These are phyloP conservation scores for Yarrowia divulgata DNA, from an alignment of 805 yeast species.

Conservation along the genomic window DNA sequence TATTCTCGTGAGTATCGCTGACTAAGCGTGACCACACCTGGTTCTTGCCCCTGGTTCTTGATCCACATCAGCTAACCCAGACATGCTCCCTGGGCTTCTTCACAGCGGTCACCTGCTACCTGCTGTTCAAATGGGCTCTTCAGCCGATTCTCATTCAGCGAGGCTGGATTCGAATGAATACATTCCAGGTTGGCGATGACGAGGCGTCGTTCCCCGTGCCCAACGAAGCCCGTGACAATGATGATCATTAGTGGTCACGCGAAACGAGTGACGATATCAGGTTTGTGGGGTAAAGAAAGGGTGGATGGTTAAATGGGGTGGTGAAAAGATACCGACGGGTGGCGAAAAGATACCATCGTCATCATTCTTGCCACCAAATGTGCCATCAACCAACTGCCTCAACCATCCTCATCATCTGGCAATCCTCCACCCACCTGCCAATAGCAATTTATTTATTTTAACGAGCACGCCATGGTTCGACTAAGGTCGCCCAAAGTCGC, in stretches of 20 bases:
- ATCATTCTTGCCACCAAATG: too few relatives aligned
- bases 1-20: constrained; percentile 41
- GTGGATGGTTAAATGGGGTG: neutral
- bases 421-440: too few relatives aligned
- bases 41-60: too few relatives aligned
- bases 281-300: neutral
- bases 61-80: constrained; percentile 35
- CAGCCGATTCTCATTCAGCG: constrained; percentile 42
- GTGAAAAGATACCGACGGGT: too few relatives aligned
- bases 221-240: neutral
- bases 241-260: neutral
- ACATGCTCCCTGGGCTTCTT: constrained; percentile 41
- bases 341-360: too few relatives aligned
- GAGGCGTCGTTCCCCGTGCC: constrained; percentile 28
- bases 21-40: neutral
- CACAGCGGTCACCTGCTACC: constrained; percentile 40
- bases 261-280: too few relatives aligned
- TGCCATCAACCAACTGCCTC: too few relatives aligned
- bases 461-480: neutral
- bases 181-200: constrained; percentile 35
- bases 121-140: constrained; percentile 42
- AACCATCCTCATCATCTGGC: too few relatives aligned
- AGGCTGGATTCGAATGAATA: constrained; percentile 39
- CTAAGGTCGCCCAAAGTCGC: too few relatives aligned
- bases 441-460: neutral